A percentile compares a stretch with the other conserved stretches of the same genome.
Conservation (phyloP, 2,329 filamentous ascomycete species). For the Fusarium sp. region DNA sequence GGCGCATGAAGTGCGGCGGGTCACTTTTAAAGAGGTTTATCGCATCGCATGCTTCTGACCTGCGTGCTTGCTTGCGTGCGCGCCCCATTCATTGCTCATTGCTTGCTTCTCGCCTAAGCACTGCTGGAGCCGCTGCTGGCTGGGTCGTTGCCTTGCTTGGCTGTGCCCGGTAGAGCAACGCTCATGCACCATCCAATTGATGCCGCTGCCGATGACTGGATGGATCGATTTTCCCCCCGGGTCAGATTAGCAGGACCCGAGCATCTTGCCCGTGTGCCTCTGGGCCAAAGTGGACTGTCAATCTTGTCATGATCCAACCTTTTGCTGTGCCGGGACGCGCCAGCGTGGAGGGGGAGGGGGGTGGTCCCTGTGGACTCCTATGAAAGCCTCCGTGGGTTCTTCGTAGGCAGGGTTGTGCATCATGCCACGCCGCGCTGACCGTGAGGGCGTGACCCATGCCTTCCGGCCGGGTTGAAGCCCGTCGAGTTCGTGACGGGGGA, state of each 20-base stretch:
- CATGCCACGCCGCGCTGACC: conserved; percentile 42
- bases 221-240: conserved; percentile 30
- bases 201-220: conserved; percentile 15
- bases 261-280: conserved; percentile 22
- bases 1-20: conserved; percentile 43
- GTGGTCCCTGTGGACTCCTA: conserved; percentile 20
- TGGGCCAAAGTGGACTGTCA: conserved; percentile 44
- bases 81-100: not conserved
- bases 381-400: conserved; percentile 24
- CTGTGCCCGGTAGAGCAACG: not conserved
- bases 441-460: conserved; percentile 24
- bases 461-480: conserved; percentile 2
- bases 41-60: conserved; percentile 7
- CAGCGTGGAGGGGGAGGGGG: conserved; percentile 36
- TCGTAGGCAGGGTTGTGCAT: conserved; percentile 36
- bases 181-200: not conserved
- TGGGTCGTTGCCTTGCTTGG: not conserved
- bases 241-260: conserved; percentile 19
- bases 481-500: conserved; percentile 18
- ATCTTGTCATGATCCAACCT: conserved; percentile 39
- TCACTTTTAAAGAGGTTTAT: conserved; percentile 38
- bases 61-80: not conserved
- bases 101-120: not conserved
- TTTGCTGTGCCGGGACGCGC: conserved; percentile 41
- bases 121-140: not conserved